Base-by-base conservation (phyloP, 2,329 filamentous ascomycete genomes). In the Fusarium guadeloupense region DNA sequence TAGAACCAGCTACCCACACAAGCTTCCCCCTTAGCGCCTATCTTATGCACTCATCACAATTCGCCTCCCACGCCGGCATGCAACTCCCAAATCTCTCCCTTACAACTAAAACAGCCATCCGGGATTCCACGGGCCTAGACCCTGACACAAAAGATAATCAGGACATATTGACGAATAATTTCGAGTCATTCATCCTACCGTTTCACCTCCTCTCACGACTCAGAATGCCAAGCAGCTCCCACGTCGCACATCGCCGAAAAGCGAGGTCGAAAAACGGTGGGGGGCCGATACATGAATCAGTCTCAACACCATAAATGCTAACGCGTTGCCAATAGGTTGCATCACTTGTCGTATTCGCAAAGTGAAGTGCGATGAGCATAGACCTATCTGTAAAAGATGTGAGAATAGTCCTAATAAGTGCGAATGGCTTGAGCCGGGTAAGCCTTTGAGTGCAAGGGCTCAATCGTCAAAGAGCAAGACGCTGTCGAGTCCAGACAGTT, bases 271-370 rank as follows among this genome's bases (percentile, higher is more conserved):
- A 64, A 39, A 68, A 68, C 28, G 65, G 65, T 68, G 45, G 3
- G n/a, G 25, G 17, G n/a, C 6, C 39, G 20, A 13, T 19, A 5
- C 38, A 33, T 12, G 28, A 9, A 17, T 38, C 25, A 20, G 19
- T 5, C 12, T 39, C 34, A 23, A 35, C 14, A 20, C n/a, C 20
- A 8, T 30, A 26, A 17, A 23, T n/a, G 4, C 33, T 41, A 12
- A 53, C 12, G 6, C 12, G 5, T 34, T n/a, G 19, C 4, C 9
- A 3, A 4, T 23, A 51, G 65, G 65, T 1, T 68, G 65, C 41
- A 23, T 68, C 23, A 68, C 65, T 2, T 68, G 65, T 21, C 65
- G 65, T 6, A 64, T 68, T 8, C 62, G 65, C 7, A 68, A 68
- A 25, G 65, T 68, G 23, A 68, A 68, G 21, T 68, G 65, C 23